Conservation (phyloP, 192 early-diverging fungal species). For the Lobosporangium transversale region DNA sequence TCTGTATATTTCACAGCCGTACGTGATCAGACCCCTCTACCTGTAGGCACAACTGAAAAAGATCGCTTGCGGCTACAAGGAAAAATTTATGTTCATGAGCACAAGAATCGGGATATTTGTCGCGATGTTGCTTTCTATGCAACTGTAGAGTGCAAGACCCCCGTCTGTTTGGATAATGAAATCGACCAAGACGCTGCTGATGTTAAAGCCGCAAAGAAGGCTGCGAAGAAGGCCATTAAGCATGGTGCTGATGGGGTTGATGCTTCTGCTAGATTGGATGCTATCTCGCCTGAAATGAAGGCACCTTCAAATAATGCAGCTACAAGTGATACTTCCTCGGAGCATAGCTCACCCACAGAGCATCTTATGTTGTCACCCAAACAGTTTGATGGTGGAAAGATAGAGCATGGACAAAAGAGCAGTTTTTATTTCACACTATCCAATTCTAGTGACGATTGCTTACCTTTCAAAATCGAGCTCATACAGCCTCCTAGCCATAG, state of each 20-base stretch:
- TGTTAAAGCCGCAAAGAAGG: constrained; percentile 1
- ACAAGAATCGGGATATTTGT: constrained; percentile 84
- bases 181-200: background rate
- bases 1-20: constrained; percentile 67
- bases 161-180: background rate
- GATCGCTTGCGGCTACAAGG: constrained; percentile 55
- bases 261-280: background rate
- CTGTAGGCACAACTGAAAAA: constrained; percentile 8
- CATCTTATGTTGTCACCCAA: constrained; percentile 53
- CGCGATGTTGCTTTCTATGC: constrained; percentile 74
- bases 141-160: constrained; percentile 51
- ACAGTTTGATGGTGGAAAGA: constrained; percentile 60
- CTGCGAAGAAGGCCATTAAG: background rate
- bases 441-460: constrained; percentile 37
- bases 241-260: background rate
- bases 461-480: constrained; percentile 51
- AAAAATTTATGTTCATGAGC: constrained; percentile 77
- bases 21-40: constrained; percentile 5
- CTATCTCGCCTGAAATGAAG: background rate
- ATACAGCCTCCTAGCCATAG: too few relatives aligned
- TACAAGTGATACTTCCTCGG: background rate
- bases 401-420: constrained; percentile 58
- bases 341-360: constrained; percentile 12
- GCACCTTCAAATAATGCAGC: background rate
- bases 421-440: constrained; percentile 65